Conservation (phyloP, 768 basidiomycete species). For the Podaxis pistillaris region DNA sequence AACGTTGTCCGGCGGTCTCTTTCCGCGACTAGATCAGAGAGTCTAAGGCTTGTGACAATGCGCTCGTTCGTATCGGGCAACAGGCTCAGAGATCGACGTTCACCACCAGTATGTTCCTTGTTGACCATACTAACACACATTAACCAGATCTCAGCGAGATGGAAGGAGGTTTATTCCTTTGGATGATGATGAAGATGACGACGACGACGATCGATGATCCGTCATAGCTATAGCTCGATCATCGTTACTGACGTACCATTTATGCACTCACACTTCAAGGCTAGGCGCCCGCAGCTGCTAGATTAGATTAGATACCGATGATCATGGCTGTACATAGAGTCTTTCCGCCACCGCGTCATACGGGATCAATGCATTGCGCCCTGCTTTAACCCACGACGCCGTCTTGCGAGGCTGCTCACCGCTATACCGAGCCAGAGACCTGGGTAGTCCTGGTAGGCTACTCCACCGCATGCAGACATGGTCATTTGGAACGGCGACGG, state of each 20-base stretch:
- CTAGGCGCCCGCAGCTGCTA: too few relatives aligned
- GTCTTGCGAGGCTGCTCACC: too few relatives aligned
- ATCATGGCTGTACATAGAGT: too few relatives aligned
- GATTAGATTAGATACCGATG: too few relatives aligned
- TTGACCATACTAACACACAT: background rate
- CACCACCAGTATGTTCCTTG: background rate
- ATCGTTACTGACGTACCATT: background rate
- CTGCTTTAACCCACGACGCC: too few relatives aligned
- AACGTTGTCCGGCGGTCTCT: background rate
- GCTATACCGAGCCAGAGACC: too few relatives aligned
- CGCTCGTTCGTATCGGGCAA: background rate
- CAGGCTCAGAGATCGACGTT: background rate
- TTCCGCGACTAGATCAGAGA: background rate
- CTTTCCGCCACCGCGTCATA: too few relatives aligned
- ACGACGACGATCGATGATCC: constrained; percentile 22
- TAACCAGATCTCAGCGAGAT: constrained; percentile 30
- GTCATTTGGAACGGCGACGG: too few relatives aligned
- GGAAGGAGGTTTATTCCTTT: constrained; percentile 49
- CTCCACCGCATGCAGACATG: too few relatives aligned
- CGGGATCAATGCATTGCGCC: too few relatives aligned
- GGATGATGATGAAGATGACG: constrained; percentile 44
- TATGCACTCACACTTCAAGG: background rate
- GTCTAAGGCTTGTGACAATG: background rate
- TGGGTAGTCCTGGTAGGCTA: too few relatives aligned
- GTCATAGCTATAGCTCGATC: background rate